A percentile compares a stretch with the other conserved stretches of the same genome.
These are phyloP conservation scores for Alternaria hordeiaustralica DNA, from an alignment of 2,329 filamentous ascomycete genomes.

Conservation along the genomic window DNA sequence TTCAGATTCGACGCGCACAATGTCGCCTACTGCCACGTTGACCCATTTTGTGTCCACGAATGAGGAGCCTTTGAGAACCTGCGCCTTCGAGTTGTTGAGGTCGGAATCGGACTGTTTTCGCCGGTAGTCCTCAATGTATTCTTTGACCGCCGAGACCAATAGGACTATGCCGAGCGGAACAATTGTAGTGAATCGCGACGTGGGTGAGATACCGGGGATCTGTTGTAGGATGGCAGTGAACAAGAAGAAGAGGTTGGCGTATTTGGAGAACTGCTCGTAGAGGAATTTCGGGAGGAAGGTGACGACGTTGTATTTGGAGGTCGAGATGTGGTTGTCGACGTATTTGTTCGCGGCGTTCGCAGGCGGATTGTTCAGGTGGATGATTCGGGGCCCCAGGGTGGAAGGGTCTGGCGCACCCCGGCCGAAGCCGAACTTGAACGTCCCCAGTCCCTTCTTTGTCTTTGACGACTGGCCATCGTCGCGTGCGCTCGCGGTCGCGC, in stretches of 20 bases:
- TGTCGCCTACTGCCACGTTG: slow-evolving; percentile 89
- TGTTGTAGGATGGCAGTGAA: slow-evolving; percentile 95
- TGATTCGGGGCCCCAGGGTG: slow-evolving; percentile 87
- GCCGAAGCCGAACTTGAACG: slow-evolving; percentile 94
- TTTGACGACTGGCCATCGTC: slow-evolving; percentile 35
- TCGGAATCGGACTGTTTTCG: slow-evolving; percentile 84
- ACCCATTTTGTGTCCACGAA: slow-evolving; percentile 94
- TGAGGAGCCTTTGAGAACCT: slow-evolving; percentile 78
- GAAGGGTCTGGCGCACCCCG: slow-evolving; percentile 85
- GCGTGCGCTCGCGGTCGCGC: slow-evolving; percentile 51
- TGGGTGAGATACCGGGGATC: slow-evolving; percentile 92
- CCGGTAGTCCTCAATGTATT: slow-evolving; percentile 91
- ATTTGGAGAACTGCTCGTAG: slow-evolving; percentile 98
- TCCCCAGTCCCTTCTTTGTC: slow-evolving; percentile 57
- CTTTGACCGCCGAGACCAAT: slow-evolving; percentile 93
- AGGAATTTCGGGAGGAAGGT: slow-evolving; percentile 97
- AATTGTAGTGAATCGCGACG: slow-evolving; percentile 95
- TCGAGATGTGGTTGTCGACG: slow-evolving; percentile 95
- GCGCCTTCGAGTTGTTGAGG: slow-evolving; percentile 86
- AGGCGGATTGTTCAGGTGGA: slow-evolving; percentile 94
- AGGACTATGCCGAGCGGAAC: slow-evolving; percentile 90
- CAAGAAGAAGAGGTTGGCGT: slow-evolving; percentile 98
- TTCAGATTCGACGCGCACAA: slow-evolving; percentile 91
- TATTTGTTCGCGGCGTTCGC: slow-evolving; percentile 91
- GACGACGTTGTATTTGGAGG: slow-evolving; percentile 92